Evolutionary conservation across 768 basidiomycete genomes (phyloP).

Genomic region (Boletus sp.): DNA sequence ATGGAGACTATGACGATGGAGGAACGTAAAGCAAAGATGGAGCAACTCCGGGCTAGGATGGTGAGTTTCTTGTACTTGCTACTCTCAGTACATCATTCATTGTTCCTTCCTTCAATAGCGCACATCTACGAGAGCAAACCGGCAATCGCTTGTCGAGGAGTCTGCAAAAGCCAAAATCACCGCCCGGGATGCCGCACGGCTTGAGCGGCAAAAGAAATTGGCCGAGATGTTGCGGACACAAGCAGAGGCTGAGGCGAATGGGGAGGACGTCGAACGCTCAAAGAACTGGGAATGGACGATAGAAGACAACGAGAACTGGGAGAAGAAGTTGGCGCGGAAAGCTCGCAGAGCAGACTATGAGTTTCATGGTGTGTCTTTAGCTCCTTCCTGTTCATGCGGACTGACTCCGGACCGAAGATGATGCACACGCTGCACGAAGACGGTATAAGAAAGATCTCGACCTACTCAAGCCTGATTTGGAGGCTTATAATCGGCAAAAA

Average conservation of each 20-base stretch:
- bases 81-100: background rate
- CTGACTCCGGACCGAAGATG: constrained; percentile 52
- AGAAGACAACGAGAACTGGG: constrained; percentile 32
- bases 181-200: constrained; percentile 74
- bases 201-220: constrained; percentile 88
- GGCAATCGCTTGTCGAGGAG: constrained; percentile 83
- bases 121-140: constrained; percentile 77
- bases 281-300: constrained; percentile 81
- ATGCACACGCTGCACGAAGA: constrained; percentile 82
- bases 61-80: constrained; percentile 38
- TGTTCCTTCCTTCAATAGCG: constrained; percentile 43
- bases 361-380: constrained; percentile 72
- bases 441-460: constrained; percentile 93
- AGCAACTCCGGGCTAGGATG: constrained; percentile 74
- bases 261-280: constrained; percentile 94
- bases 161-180: constrained; percentile 73
- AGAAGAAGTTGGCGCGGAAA: constrained; percentile 69
- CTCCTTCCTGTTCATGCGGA: background rate
- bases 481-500: constrained; percentile 86
- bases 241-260: constrained; percentile 84
- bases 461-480: constrained; percentile 82
- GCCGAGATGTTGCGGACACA: constrained; percentile 84
- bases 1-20: constrained; percentile 49
- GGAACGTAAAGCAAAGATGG: constrained; percentile 75
- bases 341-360: constrained; percentile 82